Base-by-base conservation (phyloP, 148 eudicot genomes). In the Gaultheria prostrata region DNA sequence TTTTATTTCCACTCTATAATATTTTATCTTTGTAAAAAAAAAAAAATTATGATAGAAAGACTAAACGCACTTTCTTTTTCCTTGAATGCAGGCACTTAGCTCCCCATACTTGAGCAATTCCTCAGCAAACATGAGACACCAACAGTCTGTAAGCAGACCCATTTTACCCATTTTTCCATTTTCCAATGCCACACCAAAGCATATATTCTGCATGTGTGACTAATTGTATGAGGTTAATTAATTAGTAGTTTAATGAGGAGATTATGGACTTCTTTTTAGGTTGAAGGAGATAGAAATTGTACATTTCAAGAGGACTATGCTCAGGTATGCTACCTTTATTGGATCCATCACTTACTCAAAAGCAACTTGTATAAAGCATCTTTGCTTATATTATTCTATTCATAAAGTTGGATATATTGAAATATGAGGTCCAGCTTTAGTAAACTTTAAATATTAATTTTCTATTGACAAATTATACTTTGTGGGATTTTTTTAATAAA, bases 31-130 rank as follows among this genome's bases (percentile, higher is more conserved):
- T 39, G 3, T 4, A 35, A 35, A 3, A 39, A 39, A 39, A 35
- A 35, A 35, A 35, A 2, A 35, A 39, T 4, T 4, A 39, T 39
- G 0, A 39, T 39, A 39, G 43, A 39, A 39, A 39, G 43, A 39
- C 43, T 39, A 39, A 39, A 39, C 43, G 43, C 43, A 39, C 43
- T 39, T 39, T 65, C 11, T 59, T n/a, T n/a, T 30, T 24, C 75
- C 76, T 70, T 53, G n/a, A 70, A 84, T 90, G 86, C 98, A 95
- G 98, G 98, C 95, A 82, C 94, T 95, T 79, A 90, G 95, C 88
- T 88, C 91, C 80, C 97, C 98, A 11, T 93, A 93, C 89, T 77
- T 93, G 90, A 91, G 95, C 80, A 90, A 82, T 85, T 85, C 85
- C 78, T 45, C 92, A 79, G 85, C 81, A 85, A 82, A 86, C 82